These are phyloP conservation scores for Mycena alexandri DNA, from an alignment of 768 basidiomycete genomes.

Conservation along the genomic window DNA sequence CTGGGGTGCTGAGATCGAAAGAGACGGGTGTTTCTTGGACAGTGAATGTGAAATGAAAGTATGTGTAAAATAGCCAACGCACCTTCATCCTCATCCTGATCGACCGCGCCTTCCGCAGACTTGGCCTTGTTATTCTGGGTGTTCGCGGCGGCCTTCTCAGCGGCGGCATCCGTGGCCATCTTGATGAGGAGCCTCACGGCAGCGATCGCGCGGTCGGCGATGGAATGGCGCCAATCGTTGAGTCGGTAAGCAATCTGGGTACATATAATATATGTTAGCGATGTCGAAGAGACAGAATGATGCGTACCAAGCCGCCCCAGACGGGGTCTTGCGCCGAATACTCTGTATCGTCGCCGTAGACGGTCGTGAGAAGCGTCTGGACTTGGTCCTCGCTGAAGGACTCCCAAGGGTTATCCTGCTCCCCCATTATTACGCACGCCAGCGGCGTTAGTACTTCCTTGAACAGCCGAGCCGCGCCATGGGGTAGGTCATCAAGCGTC, in stretches of 20 bases:
- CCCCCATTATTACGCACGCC: neutral
- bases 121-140: neutral
- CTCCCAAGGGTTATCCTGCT: neutral
- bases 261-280: neutral
- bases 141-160: neutral
- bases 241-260: constrained; percentile 2
- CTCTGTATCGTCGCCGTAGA: neutral
- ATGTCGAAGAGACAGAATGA: neutral
- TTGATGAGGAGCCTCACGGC: neutral
- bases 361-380: neutral
- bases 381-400: neutral
- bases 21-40: too few relatives aligned
- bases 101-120: too few relatives aligned
- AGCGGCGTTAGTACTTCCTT: neutral
- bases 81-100: too few relatives aligned
- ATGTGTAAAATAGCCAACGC: too few relatives aligned
- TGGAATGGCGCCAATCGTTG: neutral
- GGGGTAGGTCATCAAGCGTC: neutral
- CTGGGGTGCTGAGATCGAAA: too few relatives aligned
- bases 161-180: neutral
- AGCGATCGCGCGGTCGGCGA: neutral
- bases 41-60: too few relatives aligned
- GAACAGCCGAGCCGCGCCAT: neutral
- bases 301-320: neutral
- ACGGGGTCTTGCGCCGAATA: neutral